phyloP scores from a whole-genome alignment of 202 grass and related monocot genomes.

The Carex arenaria region DNA sequence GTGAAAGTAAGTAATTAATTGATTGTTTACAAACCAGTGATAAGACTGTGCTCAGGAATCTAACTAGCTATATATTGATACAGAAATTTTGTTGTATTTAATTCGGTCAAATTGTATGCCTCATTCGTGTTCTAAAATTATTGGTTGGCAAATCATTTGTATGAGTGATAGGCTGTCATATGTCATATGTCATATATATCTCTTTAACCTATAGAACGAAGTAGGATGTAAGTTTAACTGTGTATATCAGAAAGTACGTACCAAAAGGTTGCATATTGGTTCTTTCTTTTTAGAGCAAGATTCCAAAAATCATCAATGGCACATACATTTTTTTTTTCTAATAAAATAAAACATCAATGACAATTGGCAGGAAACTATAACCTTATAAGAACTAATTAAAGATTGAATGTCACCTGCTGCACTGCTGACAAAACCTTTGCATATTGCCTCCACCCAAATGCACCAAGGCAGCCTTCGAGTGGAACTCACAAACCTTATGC shows the following conservation, averaged over 20 bases:
- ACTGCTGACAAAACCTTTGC: conserved; percentile 97
- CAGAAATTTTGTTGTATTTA: not conserved
- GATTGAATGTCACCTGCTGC: conserved; percentile 63
- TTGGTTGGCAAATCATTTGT: not conserved
- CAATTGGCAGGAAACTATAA: not conserved
- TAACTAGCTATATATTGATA: not conserved
- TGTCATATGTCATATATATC: not conserved
- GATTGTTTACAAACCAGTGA: not conserved
- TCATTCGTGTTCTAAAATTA: not conserved
- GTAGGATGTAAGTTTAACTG: not conserved
- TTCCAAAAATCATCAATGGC: not conserved
- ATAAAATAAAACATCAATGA: too few species aligned
- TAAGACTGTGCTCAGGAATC: not conserved
- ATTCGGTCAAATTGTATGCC: not conserved
- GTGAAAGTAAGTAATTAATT: too few species aligned
- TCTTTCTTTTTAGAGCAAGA: not conserved
- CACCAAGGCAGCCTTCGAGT: conserved; percentile 69
- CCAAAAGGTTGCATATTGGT: not conserved
- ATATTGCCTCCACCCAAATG: conserved; percentile 58
- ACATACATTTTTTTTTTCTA: not conserved
- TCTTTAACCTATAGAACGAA: not conserved
- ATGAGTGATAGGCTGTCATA: not conserved
- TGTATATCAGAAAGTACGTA: not conserved
- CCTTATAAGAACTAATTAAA: not conserved
- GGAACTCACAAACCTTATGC: conserved; percentile 85